These are phyloP conservation scores for Mortierella sp. DNA, from an alignment of 371 early-diverging fungal species.

Conservation along the genomic window DNA sequence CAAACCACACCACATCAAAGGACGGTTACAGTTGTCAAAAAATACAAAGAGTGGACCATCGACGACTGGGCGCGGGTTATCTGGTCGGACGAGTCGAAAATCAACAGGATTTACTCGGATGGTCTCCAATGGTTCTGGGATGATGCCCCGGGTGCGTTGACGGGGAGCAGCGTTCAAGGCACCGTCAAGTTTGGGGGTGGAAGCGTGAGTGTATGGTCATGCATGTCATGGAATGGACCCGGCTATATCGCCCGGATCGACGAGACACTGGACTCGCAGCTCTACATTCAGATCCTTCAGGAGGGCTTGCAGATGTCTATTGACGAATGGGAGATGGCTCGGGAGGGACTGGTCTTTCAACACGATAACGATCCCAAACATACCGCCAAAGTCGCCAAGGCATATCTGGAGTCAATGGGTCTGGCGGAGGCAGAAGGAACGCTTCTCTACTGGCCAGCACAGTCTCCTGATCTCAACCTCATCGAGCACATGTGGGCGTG, in stretches of 20 bases:
- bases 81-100: slow-evolving; percentile 55
- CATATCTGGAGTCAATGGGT: slow-evolving; percentile 9
- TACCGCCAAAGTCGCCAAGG: slow-evolving; percentile 32
- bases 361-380: slow-evolving; percentile 60
- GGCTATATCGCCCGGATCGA: no score
- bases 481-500: slow-evolving; percentile 55
- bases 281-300: slow-evolving; percentile 40
- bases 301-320: slow-evolving; percentile 20
- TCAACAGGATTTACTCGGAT: slow-evolving; percentile 35
- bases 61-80: slow-evolving; percentile 46
- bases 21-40: slow-evolving; percentile 36
- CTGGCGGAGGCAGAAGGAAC: neutral
- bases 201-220: slow-evolving; percentile 32
- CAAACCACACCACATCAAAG: slow-evolving; percentile 12
- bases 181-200: slow-evolving; percentile 48
- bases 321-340: slow-evolving; percentile 18
- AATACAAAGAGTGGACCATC: no score
- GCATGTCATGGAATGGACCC: no score
- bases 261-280: slow-evolving; percentile 42
- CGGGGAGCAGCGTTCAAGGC: slow-evolving; percentile 8
- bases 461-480: slow-evolving; percentile 57
- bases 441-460: slow-evolving; percentile 54
- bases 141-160: no score
- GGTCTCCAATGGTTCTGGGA: slow-evolving; percentile 22
- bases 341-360: slow-evolving; percentile 38